A percentile compares a stretch with the other conserved stretches of the same genome.
Evolutionary conservation across 2,329 filamentous ascomycete genomes (phyloP).

Genomic region (Fusarium oligoseptatum): DNA sequence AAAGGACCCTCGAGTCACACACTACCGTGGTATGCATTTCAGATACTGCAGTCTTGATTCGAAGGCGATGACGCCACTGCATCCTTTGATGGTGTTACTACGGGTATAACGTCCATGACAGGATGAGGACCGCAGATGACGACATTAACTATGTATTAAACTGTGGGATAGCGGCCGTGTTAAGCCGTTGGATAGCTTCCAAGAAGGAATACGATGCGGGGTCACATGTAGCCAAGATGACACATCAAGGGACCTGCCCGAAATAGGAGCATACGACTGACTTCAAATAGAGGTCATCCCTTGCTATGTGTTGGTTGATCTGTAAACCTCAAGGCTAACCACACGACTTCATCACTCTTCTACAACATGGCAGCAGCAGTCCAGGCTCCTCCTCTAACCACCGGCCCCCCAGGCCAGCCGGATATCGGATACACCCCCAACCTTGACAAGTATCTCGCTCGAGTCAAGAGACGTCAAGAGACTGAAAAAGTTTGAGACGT

Average conservation of each 20-base stretch:
- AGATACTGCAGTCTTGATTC: background rate
- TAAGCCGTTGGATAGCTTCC: background rate
- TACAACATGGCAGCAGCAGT: conserved; percentile 13
- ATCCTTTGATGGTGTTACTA: conserved; percentile 2
- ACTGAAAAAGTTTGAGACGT: conserved; percentile 54
- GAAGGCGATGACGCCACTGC: conserved; percentile 1
- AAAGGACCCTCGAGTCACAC: background rate
- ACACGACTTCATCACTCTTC: background rate
- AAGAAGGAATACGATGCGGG: background rate
- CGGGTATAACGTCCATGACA: conserved; percentile 7
- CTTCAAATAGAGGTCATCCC: background rate
- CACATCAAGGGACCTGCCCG: background rate
- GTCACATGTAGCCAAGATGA: background rate
- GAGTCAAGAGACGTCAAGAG: conserved; percentile 59
- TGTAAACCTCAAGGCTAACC: background rate
- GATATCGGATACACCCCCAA: conserved; percentile 71
- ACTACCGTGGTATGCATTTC: background rate
- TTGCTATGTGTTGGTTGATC: background rate
- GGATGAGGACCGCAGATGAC: conserved; percentile 21
- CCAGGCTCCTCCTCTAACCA: conserved; percentile 19
- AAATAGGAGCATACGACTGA: background rate
- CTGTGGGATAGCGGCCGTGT: background rate
- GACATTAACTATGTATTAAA: conserved; percentile 17
- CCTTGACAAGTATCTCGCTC: conserved; percentile 64
- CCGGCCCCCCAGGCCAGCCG: conserved; percentile 62